These are phyloP conservation scores for Debaryomyces fabryi DNA, from an alignment of 1,139 yeast genomes.

Conservation along the genomic window DNA sequence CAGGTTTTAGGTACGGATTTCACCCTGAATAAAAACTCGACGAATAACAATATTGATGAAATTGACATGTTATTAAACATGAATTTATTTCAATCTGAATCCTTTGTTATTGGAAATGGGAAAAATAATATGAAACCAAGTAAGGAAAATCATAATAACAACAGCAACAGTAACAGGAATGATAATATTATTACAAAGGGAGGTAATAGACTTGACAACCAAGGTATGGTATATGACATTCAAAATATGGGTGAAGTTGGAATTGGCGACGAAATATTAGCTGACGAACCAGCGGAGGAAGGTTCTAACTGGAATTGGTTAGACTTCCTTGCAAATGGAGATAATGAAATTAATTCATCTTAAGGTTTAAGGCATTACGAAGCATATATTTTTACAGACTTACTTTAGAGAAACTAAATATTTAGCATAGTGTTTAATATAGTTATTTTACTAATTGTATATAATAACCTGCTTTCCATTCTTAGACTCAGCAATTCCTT, in stretches of 20 bases:
- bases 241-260: conserved; percentile 15
- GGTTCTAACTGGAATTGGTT: conserved; percentile 32
- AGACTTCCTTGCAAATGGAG: conserved; percentile 27
- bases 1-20: background rate
- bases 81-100: conserved; percentile 42
- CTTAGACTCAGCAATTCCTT: conserved; percentile 48
- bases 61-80: conserved; percentile 44
- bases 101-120: conserved; percentile 24
- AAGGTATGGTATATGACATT: conserved; percentile 1
- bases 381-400: background rate
- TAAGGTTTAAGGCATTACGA: background rate
- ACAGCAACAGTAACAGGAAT: background rate
- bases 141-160: background rate
- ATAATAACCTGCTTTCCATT: conserved; percentile 40
- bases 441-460: conserved; percentile 16
- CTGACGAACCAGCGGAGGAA: conserved; percentile 13
- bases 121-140: background rate
- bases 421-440: background rate
- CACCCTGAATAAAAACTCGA: background rate
- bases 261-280: conserved; percentile 19
- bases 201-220: conserved; percentile 16
- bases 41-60: conserved; percentile 31
- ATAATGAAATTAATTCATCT: background rate
- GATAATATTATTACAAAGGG: conserved; percentile 2
- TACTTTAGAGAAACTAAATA: background rate